Conservation (phyloP, 345 rosid species). For the Pistacia integerrima region DNA sequence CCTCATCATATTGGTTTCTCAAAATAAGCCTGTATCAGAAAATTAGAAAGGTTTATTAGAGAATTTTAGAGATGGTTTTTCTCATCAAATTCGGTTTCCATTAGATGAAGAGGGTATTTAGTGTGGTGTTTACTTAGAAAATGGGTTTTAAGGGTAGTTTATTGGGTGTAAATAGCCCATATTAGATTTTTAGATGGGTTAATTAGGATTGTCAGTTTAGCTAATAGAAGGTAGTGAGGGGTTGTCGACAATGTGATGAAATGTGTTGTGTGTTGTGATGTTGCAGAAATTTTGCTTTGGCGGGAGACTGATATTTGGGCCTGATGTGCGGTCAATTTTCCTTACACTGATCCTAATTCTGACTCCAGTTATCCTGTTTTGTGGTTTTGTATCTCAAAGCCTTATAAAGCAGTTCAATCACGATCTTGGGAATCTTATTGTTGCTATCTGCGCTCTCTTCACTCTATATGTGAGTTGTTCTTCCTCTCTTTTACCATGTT, state of each 20-base stretch:
- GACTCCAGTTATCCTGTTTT: constrained; percentile 67
- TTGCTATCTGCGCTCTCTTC: constrained; percentile 40
- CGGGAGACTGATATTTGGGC: constrained; percentile 85
- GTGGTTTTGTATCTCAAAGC: constrained; percentile 59
- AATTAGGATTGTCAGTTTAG: no score
- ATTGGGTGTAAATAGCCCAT: no score
- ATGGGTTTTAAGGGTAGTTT: no score
- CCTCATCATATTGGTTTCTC: no score
- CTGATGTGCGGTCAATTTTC: constrained; percentile 78
- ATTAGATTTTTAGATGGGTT: no score
- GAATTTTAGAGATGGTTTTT: no score
- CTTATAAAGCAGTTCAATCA: constrained; percentile 52
- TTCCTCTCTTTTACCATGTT: not conserved
- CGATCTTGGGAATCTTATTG: constrained; percentile 41
- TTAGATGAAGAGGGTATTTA: no score
- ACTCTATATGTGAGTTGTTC: constrained; percentile 53
- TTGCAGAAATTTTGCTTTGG: constrained; percentile 77
- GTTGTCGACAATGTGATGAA: not conserved
- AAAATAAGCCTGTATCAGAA: no score
- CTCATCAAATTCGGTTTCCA: no score
- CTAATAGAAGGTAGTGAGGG: not conserved
- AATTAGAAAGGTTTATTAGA: no score
- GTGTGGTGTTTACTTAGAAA: no score
- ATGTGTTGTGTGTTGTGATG: constrained; percentile 8
- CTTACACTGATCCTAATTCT: constrained; percentile 65